Percentiles rank a stretch among this genome's conserved stretches.
Conservation (phyloP, 805 yeast species). For the Wickerhamiella occidentalis region DNA sequence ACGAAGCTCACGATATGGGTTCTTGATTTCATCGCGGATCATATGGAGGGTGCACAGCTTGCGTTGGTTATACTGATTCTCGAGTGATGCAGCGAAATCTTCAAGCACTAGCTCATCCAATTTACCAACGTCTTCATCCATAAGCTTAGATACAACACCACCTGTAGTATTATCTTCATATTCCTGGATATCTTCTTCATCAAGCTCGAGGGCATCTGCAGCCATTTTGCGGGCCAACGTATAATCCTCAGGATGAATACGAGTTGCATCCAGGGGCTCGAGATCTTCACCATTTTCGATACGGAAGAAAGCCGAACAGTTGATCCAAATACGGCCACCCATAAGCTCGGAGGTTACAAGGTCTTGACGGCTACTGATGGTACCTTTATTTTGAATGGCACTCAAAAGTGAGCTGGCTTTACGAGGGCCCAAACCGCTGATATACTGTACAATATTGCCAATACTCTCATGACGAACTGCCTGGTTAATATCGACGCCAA, state of each 20-base stretch:
- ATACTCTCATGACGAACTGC: constrained; percentile 67
- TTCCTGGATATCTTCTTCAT: constrained; percentile 81
- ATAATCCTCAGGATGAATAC: constrained; percentile 97
- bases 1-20: constrained; percentile 79
- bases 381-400: constrained; percentile 60
- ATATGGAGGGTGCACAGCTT: constrained; percentile 68
- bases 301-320: constrained; percentile 80
- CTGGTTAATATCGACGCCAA: constrained; percentile 87
- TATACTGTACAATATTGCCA: constrained; percentile 59
- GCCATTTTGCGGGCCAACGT: constrained; percentile 95
- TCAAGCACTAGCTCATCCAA: constrained; percentile 80
- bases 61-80: constrained; percentile 43
- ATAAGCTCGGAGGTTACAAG: constrained; percentile 70
- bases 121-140: constrained; percentile 48
- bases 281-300: constrained; percentile 48
- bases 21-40: constrained; percentile 76
- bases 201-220: constrained; percentile 91
- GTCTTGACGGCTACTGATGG: constrained; percentile 61
- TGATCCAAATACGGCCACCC: constrained; percentile 71
- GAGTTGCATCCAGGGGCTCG: constrained; percentile 81
- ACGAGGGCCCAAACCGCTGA: constrained; percentile 92
- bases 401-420: constrained; percentile 80
- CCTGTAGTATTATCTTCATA: constrained; percentile 55
- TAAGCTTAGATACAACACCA: constrained; percentile 63
- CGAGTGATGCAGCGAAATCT: constrained; percentile 85